Percentiles rank a stretch among this genome's conserved stretches.
phyloP scores from a whole-genome alignment of 192 early-diverging fungal genomes.

The Backusella australiensis region DNA sequence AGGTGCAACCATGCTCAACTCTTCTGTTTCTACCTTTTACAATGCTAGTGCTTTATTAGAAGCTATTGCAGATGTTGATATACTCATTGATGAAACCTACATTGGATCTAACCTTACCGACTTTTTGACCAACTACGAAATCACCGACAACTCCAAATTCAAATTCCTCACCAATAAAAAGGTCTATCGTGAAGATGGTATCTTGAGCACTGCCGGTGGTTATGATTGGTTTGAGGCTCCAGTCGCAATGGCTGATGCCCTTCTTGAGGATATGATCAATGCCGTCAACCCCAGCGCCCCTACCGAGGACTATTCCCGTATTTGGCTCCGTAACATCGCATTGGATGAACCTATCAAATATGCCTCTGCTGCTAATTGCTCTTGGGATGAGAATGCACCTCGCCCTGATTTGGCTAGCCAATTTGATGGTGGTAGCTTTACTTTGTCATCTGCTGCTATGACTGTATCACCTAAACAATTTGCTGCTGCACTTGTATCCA shows the following conservation, averaged over 20 bases:
- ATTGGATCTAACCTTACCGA: conserved; percentile 41
- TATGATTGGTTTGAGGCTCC: conserved; percentile 72
- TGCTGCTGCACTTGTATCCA: not conserved
- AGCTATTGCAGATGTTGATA: conserved; percentile 56
- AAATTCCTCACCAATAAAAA: conserved; percentile 63
- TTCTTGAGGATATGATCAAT: conserved; percentile 69
- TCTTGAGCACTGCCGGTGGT: conserved; percentile 59
- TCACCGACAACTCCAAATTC: conserved; percentile 41
- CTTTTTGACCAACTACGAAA: conserved; percentile 56
- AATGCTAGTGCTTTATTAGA: conserved; percentile 45
- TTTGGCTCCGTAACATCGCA: conserved; percentile 74
- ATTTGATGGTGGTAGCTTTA: conserved; percentile 9
- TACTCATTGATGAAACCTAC: conserved; percentile 70
- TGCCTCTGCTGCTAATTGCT: conserved; percentile 52
- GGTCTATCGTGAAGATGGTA: conserved; percentile 68
- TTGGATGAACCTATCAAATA: conserved; percentile 48
- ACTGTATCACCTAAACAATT: not conserved
- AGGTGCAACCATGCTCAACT: conserved; percentile 46
- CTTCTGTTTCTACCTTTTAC: conserved; percentile 35
- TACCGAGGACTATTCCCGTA: conserved; percentile 44
- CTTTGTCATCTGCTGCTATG: conserved; percentile 4
- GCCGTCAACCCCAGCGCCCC: conserved; percentile 57
- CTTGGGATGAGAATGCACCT: conserved; percentile 27
- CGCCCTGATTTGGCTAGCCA: conserved; percentile 26
- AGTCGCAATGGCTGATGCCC: conserved; percentile 62